Evolutionary conservation across 306 rosid genomes (phyloP).

Genomic region (Cicer cuneatum): DNA sequence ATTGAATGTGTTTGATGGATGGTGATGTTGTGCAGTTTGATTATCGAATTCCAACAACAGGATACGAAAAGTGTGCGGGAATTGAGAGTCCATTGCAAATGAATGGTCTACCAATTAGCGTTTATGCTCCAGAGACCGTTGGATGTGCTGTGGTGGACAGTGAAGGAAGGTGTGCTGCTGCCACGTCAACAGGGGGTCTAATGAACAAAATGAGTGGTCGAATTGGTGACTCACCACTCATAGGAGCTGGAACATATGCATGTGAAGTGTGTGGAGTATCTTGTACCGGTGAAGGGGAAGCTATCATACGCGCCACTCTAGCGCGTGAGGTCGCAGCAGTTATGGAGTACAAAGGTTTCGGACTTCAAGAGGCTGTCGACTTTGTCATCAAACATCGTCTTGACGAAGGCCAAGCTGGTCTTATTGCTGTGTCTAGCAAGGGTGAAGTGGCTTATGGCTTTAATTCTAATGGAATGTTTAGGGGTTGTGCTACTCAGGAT

Average conservation of each 20-base stretch:
- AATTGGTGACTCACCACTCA: slow-evolving; percentile 88
- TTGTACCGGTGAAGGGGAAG: slow-evolving; percentile 96
- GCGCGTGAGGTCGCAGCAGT: slow-evolving; percentile 95
- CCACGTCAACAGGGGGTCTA: slow-evolving; percentile 88
- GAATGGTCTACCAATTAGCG: slow-evolving; percentile 86
- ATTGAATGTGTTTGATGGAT: not conserved
- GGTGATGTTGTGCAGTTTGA: slow-evolving; percentile 64
- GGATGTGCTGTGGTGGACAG: slow-evolving; percentile 94
- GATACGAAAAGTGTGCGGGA: slow-evolving; percentile 59
- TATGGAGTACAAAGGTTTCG: slow-evolving; percentile 91
- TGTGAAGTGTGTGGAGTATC: slow-evolving; percentile 85
- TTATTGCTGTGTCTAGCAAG: slow-evolving; percentile 72
- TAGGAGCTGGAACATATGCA: slow-evolving; percentile 93
- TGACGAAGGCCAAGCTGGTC: slow-evolving; percentile 85
- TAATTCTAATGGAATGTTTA: slow-evolving; percentile 85
- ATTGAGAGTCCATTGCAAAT: slow-evolving; percentile 68
- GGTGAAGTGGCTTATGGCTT: slow-evolving; percentile 93
- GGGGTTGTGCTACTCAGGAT: slow-evolving; percentile 78
- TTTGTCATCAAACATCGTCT: slow-evolving; percentile 76
- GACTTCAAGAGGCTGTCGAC: slow-evolving; percentile 78
- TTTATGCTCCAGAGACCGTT: slow-evolving; percentile 92
- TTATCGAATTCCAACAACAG: slow-evolving; percentile 70
- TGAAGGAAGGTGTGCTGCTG: slow-evolving; percentile 77
- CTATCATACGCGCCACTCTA: slow-evolving; percentile 86
- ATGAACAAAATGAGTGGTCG: slow-evolving; percentile 87